Evolutionary conservation across 371 early-diverging fungal genomes (phyloP).

Genomic region (Encephalitozoon romaleae): DNA sequence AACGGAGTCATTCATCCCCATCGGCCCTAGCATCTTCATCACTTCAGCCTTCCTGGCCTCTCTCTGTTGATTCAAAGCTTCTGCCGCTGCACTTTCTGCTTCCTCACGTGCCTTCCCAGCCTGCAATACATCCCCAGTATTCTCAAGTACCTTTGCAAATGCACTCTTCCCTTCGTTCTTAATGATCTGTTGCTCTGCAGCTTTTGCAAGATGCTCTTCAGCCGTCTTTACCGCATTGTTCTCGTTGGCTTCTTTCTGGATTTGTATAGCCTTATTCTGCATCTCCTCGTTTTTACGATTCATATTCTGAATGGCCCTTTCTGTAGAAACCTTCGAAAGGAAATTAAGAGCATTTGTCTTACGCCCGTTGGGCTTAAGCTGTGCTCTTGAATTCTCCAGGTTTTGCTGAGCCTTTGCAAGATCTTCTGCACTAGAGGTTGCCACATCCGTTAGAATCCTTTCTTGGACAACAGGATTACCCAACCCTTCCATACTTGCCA

Average conservation of each 20-base stretch:
- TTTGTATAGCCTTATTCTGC: background rate
- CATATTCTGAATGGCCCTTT: background rate
- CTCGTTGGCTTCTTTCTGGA: slow-evolving; percentile 12
- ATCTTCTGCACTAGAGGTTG: background rate
- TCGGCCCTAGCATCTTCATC: background rate
- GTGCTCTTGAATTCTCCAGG: background rate
- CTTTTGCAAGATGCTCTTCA: slow-evolving; percentile 26
- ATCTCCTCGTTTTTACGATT: background rate
- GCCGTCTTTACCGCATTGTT: slow-evolving; percentile 6
- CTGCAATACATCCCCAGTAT: slow-evolving; percentile 16
- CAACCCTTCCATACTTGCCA: background rate
- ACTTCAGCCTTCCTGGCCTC: background rate
- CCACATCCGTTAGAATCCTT: background rate
- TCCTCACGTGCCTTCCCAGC: slow-evolving; percentile 18
- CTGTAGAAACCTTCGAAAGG: background rate
- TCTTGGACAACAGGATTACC: slow-evolving; percentile 1
- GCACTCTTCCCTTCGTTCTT: slow-evolving; percentile 27
- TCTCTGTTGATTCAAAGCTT: slow-evolving; percentile 9
- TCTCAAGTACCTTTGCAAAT: slow-evolving; percentile 17
- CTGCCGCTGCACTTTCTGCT: background rate
- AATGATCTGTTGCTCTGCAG: background rate
- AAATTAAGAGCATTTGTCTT: background rate
- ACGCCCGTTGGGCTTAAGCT: background rate
- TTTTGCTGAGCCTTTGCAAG: background rate
- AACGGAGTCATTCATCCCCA: slow-evolving; percentile 9